Conservation (phyloP, 225 moss, liverwort and hornwort genomes). For the Pseudisothecium myosuroides region DNA sequence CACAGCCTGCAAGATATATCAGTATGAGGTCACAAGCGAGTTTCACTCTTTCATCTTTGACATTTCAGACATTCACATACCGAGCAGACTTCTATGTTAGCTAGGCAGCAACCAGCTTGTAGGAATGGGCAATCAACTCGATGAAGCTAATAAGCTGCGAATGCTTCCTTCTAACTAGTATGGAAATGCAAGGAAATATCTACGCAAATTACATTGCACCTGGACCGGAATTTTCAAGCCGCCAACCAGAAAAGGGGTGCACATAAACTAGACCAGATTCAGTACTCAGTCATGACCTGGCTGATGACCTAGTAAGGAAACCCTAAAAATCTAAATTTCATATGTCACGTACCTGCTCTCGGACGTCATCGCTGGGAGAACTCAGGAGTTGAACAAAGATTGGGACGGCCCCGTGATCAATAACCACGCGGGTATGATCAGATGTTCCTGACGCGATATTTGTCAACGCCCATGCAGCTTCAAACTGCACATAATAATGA, state of each 20-base stretch:
- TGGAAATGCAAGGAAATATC: neutral
- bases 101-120: neutral
- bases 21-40: neutral
- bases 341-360: slow-evolving; percentile 52
- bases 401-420: slow-evolving; percentile 79
- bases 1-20: slow-evolving; percentile 44
- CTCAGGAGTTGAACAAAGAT: slow-evolving; percentile 82
- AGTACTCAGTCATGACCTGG: neutral
- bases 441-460: slow-evolving; percentile 89
- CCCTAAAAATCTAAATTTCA: neutral
- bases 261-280: neutral
- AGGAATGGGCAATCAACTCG: neutral
- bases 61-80: neutral
- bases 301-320: neutral
- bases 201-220: neutral
- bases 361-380: slow-evolving; percentile 73
- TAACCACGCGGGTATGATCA: slow-evolving; percentile 80
- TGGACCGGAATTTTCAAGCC: neutral
- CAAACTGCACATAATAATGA: slow-evolving; percentile 40
- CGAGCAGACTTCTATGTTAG: neutral
- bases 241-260: neutral
- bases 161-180: neutral
- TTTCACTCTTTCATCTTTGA: neutral
- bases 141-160: neutral
- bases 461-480: slow-evolving; percentile 85